Conservation (phyloP, 2,329 filamentous ascomycete species). For the Rhinocladiella mackenziei region DNA sequence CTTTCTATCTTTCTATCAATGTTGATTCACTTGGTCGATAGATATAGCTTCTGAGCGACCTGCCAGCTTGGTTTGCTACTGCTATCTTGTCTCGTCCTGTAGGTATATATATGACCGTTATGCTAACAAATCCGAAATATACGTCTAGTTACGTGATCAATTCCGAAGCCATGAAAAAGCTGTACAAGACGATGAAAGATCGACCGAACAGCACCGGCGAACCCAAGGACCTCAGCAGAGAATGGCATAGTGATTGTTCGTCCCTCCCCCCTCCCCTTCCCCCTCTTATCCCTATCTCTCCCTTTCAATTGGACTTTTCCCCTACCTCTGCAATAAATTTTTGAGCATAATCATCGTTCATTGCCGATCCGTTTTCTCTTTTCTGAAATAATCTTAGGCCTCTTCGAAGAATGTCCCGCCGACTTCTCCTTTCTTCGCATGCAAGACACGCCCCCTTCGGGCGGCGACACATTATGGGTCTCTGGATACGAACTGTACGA, state of each 20-base stretch:
- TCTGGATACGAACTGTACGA: slow-evolving; percentile 65
- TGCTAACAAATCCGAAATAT: too few species aligned
- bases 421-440: slow-evolving; percentile 23
- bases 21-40: too few species aligned
- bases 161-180: slow-evolving; percentile 54
- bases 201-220: slow-evolving; percentile 15
- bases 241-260: slow-evolving; percentile 23
- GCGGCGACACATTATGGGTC: slow-evolving; percentile 62
- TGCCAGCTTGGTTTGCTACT: too few species aligned
- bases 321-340: neutral
- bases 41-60: too few species aligned
- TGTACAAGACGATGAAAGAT: slow-evolving; percentile 38
- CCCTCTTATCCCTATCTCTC: neutral
- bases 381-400: slow-evolving; percentile 11
- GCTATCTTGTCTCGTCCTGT: too few species aligned
- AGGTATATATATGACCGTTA: too few species aligned
- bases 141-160: slow-evolving; percentile 59
- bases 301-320: neutral
- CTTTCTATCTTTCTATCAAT: too few species aligned
- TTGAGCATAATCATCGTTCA: slow-evolving; percentile 15
- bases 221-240: slow-evolving; percentile 18
- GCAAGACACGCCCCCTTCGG: slow-evolving; percentile 37
- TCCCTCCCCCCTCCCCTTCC: neutral
- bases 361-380: slow-evolving; percentile 19
- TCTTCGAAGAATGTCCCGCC: slow-evolving; percentile 22